A percentile compares a stretch with the other conserved stretches of the same genome.
These are phyloP conservation scores for Parietichytrium sp. DNA, from an alignment of 108 stramenopile species.

Conservation along the genomic window DNA sequence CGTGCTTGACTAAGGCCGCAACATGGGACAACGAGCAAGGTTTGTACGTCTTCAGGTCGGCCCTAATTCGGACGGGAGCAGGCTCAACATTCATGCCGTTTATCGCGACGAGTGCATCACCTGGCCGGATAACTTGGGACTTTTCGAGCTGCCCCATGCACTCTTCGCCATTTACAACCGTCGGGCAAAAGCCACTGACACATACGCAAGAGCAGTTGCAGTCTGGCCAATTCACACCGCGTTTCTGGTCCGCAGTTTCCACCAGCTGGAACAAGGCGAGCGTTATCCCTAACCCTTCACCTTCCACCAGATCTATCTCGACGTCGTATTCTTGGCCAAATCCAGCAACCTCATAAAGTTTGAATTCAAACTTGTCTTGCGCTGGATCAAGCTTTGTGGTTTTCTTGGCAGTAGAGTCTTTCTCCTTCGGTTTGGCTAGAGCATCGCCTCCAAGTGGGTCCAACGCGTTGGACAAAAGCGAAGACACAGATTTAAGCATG, in stretches of 20 bases:
- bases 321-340: conserved; percentile 7
- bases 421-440: background rate
- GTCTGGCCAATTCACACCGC: too few species aligned
- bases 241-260: background rate
- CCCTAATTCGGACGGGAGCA: background rate
- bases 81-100: background rate
- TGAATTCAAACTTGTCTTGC: background rate
- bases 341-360: background rate
- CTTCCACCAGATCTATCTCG: conserved; percentile 19
- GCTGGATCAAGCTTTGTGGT: background rate
- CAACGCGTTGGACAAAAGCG: background rate
- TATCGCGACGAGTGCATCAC: conserved; percentile 20
- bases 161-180: conserved; percentile 26
- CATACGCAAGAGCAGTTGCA: background rate
- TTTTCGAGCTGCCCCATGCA: background rate
- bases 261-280: conserved; percentile 1
- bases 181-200: conserved; percentile 9
- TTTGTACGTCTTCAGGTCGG: background rate
- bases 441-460: background rate
- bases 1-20: background rate
- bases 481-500: background rate
- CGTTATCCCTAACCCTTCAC: conserved; percentile 7
- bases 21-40: background rate
- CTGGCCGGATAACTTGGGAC: background rate
- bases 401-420: background rate